Base-by-base conservation (phyloP, 2,329 filamentous ascomycete species). In the Phialocephala subalpina region DNA sequence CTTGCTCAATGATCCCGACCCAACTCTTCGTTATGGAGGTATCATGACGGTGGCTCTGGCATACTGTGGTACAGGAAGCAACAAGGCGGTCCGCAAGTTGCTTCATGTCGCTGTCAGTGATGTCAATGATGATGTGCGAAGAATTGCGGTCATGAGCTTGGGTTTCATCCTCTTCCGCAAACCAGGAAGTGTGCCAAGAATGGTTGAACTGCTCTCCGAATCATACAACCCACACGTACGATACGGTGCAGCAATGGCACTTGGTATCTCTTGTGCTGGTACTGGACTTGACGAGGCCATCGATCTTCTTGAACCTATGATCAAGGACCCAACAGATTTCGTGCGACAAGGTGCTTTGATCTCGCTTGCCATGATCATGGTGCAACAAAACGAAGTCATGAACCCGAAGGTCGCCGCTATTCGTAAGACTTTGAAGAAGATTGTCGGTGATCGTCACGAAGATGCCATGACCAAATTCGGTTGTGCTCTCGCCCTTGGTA, bases 401-500 rank as follows among this genome's bases (percentile, higher is more conserved):
- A 99, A 98, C 81, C 94, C 96, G 74, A 97, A 98, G 84, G 95
- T 97, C 57, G 88, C 90, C 25, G 87, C 90, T 1, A 94, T 98
- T 71, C 91, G 96, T 74, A 97, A 97, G 83, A 94, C 92, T 2
- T 87, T 99, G 68, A 91, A 93, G 82, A 98, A 97, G 85, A 93
- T 97, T 64, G 90, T 98, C 27, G 89, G 92, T 45, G 96, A 99
- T 78, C 91, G 96, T 60, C 96, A 99, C 73, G 96, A 99, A 79
- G 96, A 99, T 82, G 96, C 96, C 67, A 98, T 99, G 95, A 97
- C 96, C 77, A 99, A 99, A 80, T 99, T 99, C 71, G 96, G 96
- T 74, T 95, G 93, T 72, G 93, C 96, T 55, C 86, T 99, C 29
- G 96, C 96, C 11, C 86, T 99, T 20, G 96, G 96, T 75, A 98